Evolutionary conservation across 139 green algal genomes (phyloP).

Genomic region (Pleodorina starrii): DNA sequence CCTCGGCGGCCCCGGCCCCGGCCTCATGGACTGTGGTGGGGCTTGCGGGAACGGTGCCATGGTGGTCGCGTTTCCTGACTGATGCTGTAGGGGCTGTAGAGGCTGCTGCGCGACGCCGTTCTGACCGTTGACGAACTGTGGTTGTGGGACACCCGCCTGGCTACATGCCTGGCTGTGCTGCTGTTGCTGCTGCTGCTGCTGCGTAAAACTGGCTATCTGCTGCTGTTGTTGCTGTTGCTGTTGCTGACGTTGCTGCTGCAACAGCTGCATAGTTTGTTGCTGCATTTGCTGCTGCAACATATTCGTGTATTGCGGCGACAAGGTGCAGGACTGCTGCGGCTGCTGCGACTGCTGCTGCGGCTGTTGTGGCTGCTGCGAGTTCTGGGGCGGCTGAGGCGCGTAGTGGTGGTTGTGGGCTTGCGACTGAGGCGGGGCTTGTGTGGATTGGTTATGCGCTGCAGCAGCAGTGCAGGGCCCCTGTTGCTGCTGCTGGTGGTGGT

Average conservation of each 20-base stretch:
- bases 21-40: background rate
- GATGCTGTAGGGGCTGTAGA: background rate
- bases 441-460: too few relatives aligned
- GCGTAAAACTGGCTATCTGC: too few relatives aligned
- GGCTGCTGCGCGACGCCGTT: background rate
- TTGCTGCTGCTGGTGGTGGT: too few relatives aligned
- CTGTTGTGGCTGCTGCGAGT: background rate
- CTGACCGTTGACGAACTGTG: background rate
- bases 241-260: background rate
- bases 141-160: background rate
- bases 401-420: background rate
- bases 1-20: too few relatives aligned
- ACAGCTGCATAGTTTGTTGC: background rate
- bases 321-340: too few relatives aligned
- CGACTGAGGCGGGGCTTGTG: background rate
- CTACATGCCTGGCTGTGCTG: background rate
- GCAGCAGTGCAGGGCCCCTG: too few relatives aligned
- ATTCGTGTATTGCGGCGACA: too few relatives aligned
- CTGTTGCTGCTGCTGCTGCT: background rate
- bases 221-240: conserved; percentile 9
- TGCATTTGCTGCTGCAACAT: conserved; percentile 17
- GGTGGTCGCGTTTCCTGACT: background rate
- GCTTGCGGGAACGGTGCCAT: too few relatives aligned
- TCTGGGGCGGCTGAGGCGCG: background rate
- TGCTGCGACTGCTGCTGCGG: conserved; percentile 12